Evolutionary conservation across 768 basidiomycete genomes (phyloP).

Genomic region (Podaxis pistillaris): DNA sequence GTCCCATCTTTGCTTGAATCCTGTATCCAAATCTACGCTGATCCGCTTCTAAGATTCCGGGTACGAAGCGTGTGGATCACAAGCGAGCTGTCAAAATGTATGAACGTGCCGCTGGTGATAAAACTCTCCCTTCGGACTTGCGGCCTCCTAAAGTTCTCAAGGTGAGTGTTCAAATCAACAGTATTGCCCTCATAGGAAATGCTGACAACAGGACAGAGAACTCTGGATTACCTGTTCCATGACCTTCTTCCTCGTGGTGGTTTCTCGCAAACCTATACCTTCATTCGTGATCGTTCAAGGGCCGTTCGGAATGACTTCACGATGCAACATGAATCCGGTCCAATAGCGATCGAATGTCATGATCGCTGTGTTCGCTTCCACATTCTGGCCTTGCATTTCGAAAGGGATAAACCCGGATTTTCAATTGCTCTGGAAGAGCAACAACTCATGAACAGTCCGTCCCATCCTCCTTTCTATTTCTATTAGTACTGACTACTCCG

Average conservation of each 20-base stretch:
- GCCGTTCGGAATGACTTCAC: conserved; percentile 92
- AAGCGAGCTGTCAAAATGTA: conserved; percentile 91
- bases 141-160: conserved; percentile 84
- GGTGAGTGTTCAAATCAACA: conserved; percentile 34
- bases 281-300: conserved; percentile 91
- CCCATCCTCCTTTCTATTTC: conserved; percentile 2
- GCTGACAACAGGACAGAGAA: conserved; percentile 47
- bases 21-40: conserved; percentile 35
- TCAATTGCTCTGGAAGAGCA: conserved; percentile 77
- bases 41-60: conserved; percentile 58
- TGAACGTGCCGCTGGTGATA: conserved; percentile 92
- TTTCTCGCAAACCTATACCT: conserved; percentile 69
- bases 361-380: conserved; percentile 95
- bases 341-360: conserved; percentile 82
- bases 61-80: conserved; percentile 85
- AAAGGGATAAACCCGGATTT: conserved; percentile 57
- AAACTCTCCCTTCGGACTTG: conserved; percentile 87
- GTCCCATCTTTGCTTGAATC: conserved; percentile 34
- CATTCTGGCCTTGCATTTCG: conserved; percentile 73
- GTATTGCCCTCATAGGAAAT: not conserved
- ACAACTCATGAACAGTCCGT: conserved; percentile 83
- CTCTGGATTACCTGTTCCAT: conserved; percentile 91
- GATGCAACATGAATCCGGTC: conserved; percentile 81
- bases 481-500: not conserved
- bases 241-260: conserved; percentile 70